Base-by-base conservation (phyloP, 2,329 filamentous ascomycete genomes). In the Pestalotiopsis sp. region DNA sequence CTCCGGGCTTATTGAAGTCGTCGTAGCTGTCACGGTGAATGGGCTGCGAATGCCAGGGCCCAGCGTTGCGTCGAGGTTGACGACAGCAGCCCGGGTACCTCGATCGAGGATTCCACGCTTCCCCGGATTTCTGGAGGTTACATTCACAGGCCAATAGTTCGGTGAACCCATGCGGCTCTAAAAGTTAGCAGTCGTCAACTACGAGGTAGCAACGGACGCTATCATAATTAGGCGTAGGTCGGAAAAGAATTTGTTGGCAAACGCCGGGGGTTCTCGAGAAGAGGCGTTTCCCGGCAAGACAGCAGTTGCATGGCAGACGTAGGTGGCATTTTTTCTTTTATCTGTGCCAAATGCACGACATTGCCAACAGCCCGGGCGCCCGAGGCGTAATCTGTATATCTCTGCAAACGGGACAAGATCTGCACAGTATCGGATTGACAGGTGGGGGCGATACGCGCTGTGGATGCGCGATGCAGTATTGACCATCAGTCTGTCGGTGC, bases 101-200 rank as follows among this genome's bases (percentile, higher is more conserved):
- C 35, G 60, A 63, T 38, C 35, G 11, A 26, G 20, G 24, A 20
- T 44, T 63, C 26, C 24, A n/a, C 20, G 38, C 60, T 63, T 63
- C 60, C 60, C 60, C 60, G 52, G 60, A 63, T 63, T 63, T 22
- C 39, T 22, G 60, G 60, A 38, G 58, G 26, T 63, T 63, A 38
- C 39, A 63, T 48, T 52, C 38, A 13, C 38, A 63, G 39, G 30
- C 60, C 24, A 63, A 63, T 63, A 63, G 60, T 63, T 17, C 11
- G 11, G 35, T 24, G 44, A 17, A 20, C 44, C 44, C 30, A 17
- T 52, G 44, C 44, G 44, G 44, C 44, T 52, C 44, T n/a, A 52
- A 52, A 30, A 30, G 30, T 30, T 30, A 30, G 30, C 30, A 30
- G 30, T 30, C 30, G 30, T 30, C 30, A 30, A n/a, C 44, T 52